Conservation (phyloP, 192 early-diverging fungal genomes). For the Coemansia sp. region DNA sequence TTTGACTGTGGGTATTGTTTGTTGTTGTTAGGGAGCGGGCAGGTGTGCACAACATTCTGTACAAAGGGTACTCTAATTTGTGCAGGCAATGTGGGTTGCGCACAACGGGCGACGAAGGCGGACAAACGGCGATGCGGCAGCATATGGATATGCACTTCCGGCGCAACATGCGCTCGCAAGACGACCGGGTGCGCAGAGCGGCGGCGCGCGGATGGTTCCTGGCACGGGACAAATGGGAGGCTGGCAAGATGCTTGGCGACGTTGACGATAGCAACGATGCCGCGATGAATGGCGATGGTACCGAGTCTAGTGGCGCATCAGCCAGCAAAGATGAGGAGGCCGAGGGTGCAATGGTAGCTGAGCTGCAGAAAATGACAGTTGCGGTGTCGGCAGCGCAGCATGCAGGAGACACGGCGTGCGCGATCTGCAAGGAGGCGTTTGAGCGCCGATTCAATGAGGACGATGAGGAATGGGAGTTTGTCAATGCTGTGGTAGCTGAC, state of each 20-base stretch:
- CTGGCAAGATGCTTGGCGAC: slow-evolving; percentile 21
- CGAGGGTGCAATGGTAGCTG: slow-evolving; percentile 24
- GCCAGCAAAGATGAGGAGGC: slow-evolving; percentile 21
- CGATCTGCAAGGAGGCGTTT: slow-evolving; percentile 77
- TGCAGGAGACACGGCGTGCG: slow-evolving; percentile 62
- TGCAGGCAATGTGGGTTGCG: slow-evolving; percentile 95
- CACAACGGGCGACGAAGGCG: slow-evolving; percentile 64
- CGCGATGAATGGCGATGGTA: not conserved
- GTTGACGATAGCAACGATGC: slow-evolving; percentile 22
- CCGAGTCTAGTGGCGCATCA: slow-evolving; percentile 13
- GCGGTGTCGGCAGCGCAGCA: slow-evolving; percentile 41
- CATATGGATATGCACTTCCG: slow-evolving; percentile 98
- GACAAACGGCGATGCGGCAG: slow-evolving; percentile 70
- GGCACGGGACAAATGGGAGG: slow-evolving; percentile 51
- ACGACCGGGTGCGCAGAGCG: slow-evolving; percentile 81
- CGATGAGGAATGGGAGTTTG: slow-evolving; percentile 74
- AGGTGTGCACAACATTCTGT: slow-evolving; percentile 66
- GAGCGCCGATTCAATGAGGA: slow-evolving; percentile 71
- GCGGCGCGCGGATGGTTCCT: slow-evolving; percentile 88
- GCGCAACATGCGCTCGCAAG: slow-evolving; percentile 79
- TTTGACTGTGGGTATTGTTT: not conserved
- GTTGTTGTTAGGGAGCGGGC: slow-evolving; percentile 50
- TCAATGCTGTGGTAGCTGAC: slow-evolving; percentile 66
- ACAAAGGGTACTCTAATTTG: slow-evolving; percentile 69
- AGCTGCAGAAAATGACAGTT: slow-evolving; percentile 43